These are phyloP conservation scores for Solanum hybrid DNA, from an alignment of 305 asterid genomes.

Conservation along the genomic window DNA sequence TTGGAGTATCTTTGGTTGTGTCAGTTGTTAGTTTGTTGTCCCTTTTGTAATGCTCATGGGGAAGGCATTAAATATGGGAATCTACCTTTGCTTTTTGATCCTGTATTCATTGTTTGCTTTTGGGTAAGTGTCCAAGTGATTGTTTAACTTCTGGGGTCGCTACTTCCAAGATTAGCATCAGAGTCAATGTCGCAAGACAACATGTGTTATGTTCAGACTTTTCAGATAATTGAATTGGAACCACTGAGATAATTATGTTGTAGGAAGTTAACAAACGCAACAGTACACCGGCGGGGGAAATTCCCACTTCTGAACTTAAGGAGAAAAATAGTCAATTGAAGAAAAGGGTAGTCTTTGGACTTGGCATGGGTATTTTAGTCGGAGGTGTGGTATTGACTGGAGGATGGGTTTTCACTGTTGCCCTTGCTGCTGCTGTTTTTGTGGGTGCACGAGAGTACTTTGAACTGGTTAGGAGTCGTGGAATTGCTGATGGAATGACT, in stretches of 20 bases:
- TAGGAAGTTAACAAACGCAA: constrained; percentile 57
- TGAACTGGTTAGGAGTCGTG: constrained; percentile 92
- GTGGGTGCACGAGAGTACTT: constrained; percentile 81
- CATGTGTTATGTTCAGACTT: neutral
- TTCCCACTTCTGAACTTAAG: constrained; percentile 24
- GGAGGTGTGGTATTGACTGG: constrained; percentile 93
- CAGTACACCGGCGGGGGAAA: constrained; percentile 26
- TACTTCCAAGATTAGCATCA: constrained; percentile 1
- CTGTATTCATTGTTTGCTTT: neutral
- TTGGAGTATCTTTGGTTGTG: neutral
- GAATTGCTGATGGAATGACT: constrained; percentile 93
- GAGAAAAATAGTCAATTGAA: constrained; percentile 56
- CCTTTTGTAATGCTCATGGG: neutral
- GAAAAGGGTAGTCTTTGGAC: constrained; percentile 78
- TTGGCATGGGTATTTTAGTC: constrained; percentile 66
- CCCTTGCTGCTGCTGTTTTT: constrained; percentile 71
- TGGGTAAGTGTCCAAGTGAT: neutral
- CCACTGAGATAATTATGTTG: constrained; percentile 32
- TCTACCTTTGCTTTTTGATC: neutral
- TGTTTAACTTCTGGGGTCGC: neutral
- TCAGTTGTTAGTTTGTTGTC: neutral
- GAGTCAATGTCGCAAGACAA: neutral
- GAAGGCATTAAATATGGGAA: neutral
- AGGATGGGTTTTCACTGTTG: constrained; percentile 78
- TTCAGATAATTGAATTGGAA: constrained; percentile 19